A percentile compares a stretch with the other conserved stretches of the same genome.
Conservation (phyloP, 805 yeast genomes). For the Wickerhamomyces bovis region DNA sequence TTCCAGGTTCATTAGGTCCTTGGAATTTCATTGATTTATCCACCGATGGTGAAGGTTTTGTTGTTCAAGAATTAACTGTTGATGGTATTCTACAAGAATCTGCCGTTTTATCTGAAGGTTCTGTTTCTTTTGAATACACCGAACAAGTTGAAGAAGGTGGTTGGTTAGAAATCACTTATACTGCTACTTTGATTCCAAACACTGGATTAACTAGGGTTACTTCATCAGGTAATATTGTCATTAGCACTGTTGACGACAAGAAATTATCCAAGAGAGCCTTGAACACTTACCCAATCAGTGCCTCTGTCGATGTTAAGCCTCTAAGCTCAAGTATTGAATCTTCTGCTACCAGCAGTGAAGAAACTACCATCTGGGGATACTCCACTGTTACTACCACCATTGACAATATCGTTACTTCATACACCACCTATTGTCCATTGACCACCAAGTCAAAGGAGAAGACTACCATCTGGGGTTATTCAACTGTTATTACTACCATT, state of each 20-base stretch:
- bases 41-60: constrained; percentile 1
- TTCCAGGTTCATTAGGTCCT: constrained; percentile 4
- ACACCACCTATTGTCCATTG: constrained; percentile 4
- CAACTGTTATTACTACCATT: constrained; percentile 2
- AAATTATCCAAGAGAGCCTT: constrained; percentile 9
- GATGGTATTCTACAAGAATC: background rate
- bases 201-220: background rate
- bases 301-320: constrained; percentile 5
- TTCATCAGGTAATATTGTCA: background rate
- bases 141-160: background rate
- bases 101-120: background rate
- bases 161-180: background rate
- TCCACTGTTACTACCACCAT: constrained; percentile 2
- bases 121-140: background rate
- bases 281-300: constrained; percentile 2
- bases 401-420: constrained; percentile 1
- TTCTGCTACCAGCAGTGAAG: background rate
- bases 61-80: background rate
- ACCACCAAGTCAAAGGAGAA: background rate
- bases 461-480: too few species aligned
- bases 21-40: constrained; percentile 1
- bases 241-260: background rate
- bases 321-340: background rate
- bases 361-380: constrained; percentile 3
- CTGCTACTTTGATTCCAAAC: background rate